Evolutionary conservation across 441 rosid genomes (phyloP).

Genomic region (Viola pubescens): DNA sequence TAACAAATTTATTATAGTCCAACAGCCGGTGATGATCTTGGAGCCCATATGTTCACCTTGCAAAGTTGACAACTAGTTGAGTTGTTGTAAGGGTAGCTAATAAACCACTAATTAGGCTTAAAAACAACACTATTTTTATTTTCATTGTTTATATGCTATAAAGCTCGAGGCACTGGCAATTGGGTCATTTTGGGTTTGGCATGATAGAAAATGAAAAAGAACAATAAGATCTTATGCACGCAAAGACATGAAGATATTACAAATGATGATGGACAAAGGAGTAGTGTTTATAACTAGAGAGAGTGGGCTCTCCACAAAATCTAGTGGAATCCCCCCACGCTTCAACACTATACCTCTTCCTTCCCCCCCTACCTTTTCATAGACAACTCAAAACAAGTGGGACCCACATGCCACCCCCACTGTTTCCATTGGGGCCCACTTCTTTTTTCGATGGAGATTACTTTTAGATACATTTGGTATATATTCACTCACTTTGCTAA

Average conservation of each 20-base stretch:
- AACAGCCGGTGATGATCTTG: too few relatives aligned
- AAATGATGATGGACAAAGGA: constrained; percentile 2
- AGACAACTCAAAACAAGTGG: not conserved
- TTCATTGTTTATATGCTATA: too few relatives aligned
- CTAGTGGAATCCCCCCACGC: constrained; percentile 50
- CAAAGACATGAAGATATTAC: not conserved
- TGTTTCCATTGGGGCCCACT: constrained; percentile 7
- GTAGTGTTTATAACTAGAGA: not conserved
- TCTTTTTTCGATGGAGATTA: too few relatives aligned
- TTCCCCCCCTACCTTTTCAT: too few relatives aligned
- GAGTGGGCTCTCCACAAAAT: constrained; percentile 20
- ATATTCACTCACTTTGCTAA: too few relatives aligned
- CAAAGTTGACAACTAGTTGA: too few relatives aligned
- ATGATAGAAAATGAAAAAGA: not conserved
- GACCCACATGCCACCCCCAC: not conserved
- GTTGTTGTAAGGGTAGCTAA: too few relatives aligned
- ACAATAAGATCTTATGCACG: constrained; percentile 3
- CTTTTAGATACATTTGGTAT: too few relatives aligned
- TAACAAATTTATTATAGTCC: too few relatives aligned
- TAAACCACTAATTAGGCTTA: not conserved
- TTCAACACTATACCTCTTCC: not conserved
- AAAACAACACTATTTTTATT: not conserved
- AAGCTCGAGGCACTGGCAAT: not conserved
- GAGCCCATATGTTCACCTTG: constrained; percentile 2
- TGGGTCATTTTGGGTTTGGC: not conserved